Evolutionary conservation across 1,284 basidiomycete genomes (phyloP).

Genomic region (Leccinum griseonigrum): DNA sequence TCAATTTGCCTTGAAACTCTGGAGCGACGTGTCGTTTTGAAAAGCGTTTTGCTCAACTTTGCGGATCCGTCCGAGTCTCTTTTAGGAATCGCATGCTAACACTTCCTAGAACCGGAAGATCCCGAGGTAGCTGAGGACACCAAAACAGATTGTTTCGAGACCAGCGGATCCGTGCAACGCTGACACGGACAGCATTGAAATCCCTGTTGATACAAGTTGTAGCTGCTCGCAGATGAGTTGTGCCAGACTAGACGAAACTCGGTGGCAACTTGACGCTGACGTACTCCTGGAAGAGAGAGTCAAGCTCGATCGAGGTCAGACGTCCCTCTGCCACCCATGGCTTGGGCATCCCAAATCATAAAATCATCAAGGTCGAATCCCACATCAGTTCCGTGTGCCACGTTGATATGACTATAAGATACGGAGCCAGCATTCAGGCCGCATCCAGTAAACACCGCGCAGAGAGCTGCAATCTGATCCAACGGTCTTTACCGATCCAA

Average conservation of each 20-base stretch:
- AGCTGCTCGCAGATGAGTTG: too few relatives aligned
- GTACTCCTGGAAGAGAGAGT: background rate
- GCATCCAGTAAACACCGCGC: background rate
- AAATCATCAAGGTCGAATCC: background rate
- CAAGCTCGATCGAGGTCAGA: background rate
- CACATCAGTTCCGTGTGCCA: background rate
- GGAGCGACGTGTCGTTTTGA: too few relatives aligned
- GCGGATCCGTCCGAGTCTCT: too few relatives aligned
- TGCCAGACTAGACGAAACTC: background rate
- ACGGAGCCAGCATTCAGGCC: background rate
- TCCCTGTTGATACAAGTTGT: too few relatives aligned
- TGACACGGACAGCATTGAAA: too few relatives aligned
- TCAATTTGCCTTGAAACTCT: background rate
- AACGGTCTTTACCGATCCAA: conserved; percentile 1
- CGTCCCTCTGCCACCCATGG: background rate
- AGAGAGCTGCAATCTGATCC: conserved; percentile 1
- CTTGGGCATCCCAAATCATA: background rate
- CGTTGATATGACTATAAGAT: background rate
- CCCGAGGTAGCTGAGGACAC: too few relatives aligned
- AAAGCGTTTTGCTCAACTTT: too few relatives aligned
- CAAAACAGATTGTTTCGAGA: too few relatives aligned
- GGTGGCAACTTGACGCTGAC: background rate
- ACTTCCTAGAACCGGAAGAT: too few relatives aligned
- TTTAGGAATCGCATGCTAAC: too few relatives aligned
- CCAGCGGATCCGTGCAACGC: too few relatives aligned